A percentile compares a stretch with the other conserved stretches of the same genome.
phyloP scores from a whole-genome alignment of 306 rosid genomes.

The Phaseolus lunatus region DNA sequence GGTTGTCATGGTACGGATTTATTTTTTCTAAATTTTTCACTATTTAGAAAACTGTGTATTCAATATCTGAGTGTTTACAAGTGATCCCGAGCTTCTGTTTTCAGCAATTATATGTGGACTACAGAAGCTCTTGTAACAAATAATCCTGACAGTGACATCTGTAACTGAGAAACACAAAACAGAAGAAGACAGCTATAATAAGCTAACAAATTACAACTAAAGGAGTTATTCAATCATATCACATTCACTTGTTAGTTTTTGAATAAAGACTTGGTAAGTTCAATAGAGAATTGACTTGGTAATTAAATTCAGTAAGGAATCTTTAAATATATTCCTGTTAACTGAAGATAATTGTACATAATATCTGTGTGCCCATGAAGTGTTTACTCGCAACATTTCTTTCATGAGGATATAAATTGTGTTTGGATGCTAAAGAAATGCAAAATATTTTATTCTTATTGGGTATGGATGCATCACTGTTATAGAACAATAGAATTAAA shows the following conservation, averaged over 20 bases:
- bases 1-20: constrained; percentile 50
- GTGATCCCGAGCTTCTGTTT: no score
- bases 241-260: constrained; percentile 14
- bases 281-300: background rate
- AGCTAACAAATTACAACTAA: no score
- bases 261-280: constrained; percentile 8
- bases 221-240: no score
- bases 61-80: no score
- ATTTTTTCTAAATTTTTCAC: constrained; percentile 14
- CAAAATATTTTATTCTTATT: background rate
- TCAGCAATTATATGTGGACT: no score
- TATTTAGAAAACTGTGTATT: no score
- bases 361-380: background rate
- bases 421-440: background rate
- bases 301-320: constrained; percentile 3
- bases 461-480: background rate
- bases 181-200: no score
- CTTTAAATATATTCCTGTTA: background rate
- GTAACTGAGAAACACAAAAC: no score
- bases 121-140: no score
- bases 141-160: no score
- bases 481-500: constrained; percentile 2
- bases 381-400: background rate
- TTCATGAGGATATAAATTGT: constrained; percentile 7
- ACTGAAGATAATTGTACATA: constrained; percentile 6